These are phyloP conservation scores for Salix suchowensis DNA, from an alignment of 345 rosid genomes.

Conservation along the genomic window DNA sequence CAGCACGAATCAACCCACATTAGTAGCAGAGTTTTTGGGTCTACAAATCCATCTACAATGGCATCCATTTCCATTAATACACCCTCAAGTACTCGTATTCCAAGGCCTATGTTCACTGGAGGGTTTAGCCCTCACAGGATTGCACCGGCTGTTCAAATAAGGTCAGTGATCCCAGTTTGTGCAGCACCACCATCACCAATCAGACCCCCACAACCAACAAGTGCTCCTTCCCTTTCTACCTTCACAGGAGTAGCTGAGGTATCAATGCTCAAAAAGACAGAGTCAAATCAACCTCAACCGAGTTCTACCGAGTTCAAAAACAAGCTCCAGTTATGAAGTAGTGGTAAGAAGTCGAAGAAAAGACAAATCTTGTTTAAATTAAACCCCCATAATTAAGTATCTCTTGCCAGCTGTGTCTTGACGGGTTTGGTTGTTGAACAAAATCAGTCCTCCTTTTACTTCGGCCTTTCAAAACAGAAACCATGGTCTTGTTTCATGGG, in stretches of 20 bases:
- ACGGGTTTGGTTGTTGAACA: constrained; percentile 11
- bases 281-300: constrained; percentile 18
- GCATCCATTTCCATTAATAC: not conserved
- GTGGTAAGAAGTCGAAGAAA: not conserved
- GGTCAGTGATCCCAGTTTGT: constrained; percentile 77
- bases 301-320: constrained; percentile 28
- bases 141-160: constrained; percentile 69
- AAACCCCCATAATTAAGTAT: constrained; percentile 5
- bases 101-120: constrained; percentile 24
- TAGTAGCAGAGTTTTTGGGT: constrained; percentile 12
- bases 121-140: constrained; percentile 28
- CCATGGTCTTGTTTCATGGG: constrained; percentile 12
- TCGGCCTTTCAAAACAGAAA: not conserved
- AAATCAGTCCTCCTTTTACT: constrained; percentile 13
- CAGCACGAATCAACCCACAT: constrained; percentile 8
- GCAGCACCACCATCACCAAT: constrained; percentile 48
- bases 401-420: not conserved
- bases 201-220: constrained; percentile 12
- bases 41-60: constrained; percentile 22
- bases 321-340: constrained; percentile 27
- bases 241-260: constrained; percentile 17
- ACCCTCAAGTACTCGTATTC: constrained; percentile 10
- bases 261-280: constrained; percentile 12
- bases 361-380: constrained; percentile 5
- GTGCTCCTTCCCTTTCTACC: constrained; percentile 4